These are phyloP conservation scores for Thelonectria discophora DNA, from an alignment of 2,329 filamentous ascomycete genomes.

Conservation along the genomic window DNA sequence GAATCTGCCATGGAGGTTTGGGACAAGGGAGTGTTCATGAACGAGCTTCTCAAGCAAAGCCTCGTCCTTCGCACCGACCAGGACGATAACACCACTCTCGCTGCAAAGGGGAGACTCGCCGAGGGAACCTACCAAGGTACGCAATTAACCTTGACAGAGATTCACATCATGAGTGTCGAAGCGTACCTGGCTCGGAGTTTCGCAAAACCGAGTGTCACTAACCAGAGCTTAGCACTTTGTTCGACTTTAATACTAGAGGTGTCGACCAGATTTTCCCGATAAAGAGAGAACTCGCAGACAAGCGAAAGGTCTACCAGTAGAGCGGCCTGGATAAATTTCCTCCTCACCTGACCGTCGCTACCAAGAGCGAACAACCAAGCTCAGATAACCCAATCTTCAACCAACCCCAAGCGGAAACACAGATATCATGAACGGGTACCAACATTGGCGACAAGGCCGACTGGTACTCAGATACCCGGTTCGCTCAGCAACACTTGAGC, in stretches of 20 bases:
- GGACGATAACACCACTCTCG: conserved; percentile 1
- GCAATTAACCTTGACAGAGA: conserved; percentile 22
- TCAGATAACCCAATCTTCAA: conserved; percentile 11
- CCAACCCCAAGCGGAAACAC: neutral
- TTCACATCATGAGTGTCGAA: conserved; percentile 26
- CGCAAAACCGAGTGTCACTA: neutral
- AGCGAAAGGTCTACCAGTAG: conserved; percentile 24
- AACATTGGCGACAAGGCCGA: conserved; percentile 27
- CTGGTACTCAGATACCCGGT: conserved; percentile 32
- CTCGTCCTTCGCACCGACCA: conserved; percentile 23
- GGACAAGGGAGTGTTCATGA: conserved; percentile 30
- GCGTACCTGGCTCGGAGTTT: neutral
- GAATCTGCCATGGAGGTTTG: neutral
- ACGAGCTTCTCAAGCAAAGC: conserved; percentile 23
- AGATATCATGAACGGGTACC: conserved; percentile 28
- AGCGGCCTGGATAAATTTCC: conserved; percentile 23
- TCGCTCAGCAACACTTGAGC: conserved; percentile 27
- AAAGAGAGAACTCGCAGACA: conserved; percentile 11
- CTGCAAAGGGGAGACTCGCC: conserved; percentile 11
- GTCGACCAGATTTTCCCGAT: conserved; percentile 22
- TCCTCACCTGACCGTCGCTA: conserved; percentile 17
- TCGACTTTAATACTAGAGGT: conserved; percentile 13
- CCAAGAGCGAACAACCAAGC: conserved; percentile 12
- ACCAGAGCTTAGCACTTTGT: neutral
- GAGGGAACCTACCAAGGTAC: conserved; percentile 27